phyloP scores from a whole-genome alignment of 108 stramenopile genomes.

The Pinguiococcus pyrenoidosus region DNA sequence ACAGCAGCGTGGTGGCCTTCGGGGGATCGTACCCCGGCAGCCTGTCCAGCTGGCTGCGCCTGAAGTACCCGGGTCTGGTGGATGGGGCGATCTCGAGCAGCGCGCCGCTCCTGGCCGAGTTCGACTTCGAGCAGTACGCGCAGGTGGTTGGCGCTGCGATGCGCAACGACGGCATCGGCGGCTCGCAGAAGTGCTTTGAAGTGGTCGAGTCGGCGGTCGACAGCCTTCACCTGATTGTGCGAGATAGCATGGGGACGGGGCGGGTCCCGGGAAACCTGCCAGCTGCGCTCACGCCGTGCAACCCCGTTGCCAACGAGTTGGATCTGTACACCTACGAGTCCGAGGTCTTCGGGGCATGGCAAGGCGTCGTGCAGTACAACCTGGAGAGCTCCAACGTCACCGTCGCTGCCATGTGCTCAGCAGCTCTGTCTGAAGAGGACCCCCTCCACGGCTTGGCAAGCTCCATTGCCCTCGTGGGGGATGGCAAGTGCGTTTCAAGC shows the following conservation, averaged over 20 bases:
- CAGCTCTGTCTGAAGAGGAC: no score
- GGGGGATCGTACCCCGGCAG: constrained; percentile 85
- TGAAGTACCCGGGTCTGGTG: constrained; percentile 65
- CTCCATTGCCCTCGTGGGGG: not conserved
- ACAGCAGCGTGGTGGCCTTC: constrained; percentile 37
- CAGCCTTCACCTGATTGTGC: no score
- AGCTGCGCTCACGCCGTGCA: not conserved
- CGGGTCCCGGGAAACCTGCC: not conserved
- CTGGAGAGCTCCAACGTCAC: not conserved
- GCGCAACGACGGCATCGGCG: constrained; percentile 2
- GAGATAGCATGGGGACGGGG: no score
- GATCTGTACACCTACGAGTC: constrained; percentile 8
- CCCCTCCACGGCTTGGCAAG: not conserved
- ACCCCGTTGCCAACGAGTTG: not conserved
- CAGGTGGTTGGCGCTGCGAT: constrained; percentile 14
- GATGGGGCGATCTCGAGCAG: constrained; percentile 68
- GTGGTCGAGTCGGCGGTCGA: not conserved
- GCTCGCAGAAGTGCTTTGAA: constrained; percentile 6
- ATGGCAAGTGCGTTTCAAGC: no score
- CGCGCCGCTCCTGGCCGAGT: constrained; percentile 38
- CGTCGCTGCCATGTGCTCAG: no score
- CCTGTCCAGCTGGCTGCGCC: constrained; percentile 66
- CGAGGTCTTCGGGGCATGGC: constrained; percentile 14
- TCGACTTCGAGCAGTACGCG: constrained; percentile 26
- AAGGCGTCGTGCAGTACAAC: constrained; percentile 23